Conservation (phyloP, 2,329 filamentous ascomycete species). For the Waltergamsia citrina region DNA sequence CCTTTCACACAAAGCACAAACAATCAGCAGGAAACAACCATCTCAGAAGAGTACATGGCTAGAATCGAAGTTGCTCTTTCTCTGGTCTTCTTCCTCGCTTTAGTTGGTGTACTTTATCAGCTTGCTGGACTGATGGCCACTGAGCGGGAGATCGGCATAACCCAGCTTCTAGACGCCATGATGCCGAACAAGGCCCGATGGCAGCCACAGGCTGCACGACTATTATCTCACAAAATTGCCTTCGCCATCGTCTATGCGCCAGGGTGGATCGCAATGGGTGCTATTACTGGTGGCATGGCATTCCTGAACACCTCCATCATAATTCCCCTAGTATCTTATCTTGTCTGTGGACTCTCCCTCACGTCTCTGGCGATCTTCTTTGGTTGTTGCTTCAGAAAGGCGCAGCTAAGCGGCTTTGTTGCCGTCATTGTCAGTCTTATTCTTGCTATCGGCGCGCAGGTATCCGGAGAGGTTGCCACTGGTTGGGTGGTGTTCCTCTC, state of each 20-base stretch:
- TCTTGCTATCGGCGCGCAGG: conserved; percentile 68
- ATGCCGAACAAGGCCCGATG: conserved; percentile 52
- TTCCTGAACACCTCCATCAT: conserved; percentile 36
- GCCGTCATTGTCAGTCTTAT: conserved; percentile 61
- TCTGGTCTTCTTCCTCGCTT: conserved; percentile 67
- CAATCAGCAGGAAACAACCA: conserved; percentile 53
- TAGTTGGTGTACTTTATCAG: conserved; percentile 79
- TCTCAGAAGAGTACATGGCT: conserved; percentile 60
- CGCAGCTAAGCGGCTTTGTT: conserved; percentile 72
- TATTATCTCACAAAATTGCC: conserved; percentile 53
- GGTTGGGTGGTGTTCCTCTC: conserved; percentile 56
- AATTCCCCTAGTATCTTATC: conserved; percentile 58
- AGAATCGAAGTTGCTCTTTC: conserved; percentile 67
- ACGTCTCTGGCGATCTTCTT: conserved; percentile 69
- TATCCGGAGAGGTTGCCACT: conserved; percentile 50
- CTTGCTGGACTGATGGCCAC: conserved; percentile 76
- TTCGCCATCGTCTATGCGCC: conserved; percentile 57
- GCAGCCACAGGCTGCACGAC: conserved; percentile 18
- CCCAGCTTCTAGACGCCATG: conserved; percentile 75
- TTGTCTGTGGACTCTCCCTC: conserved; percentile 62
- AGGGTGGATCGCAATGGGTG: conserved; percentile 26
- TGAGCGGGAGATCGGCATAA: conserved; percentile 81
- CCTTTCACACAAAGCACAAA: conserved; percentile 52
- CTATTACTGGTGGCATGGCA: conserved; percentile 19
- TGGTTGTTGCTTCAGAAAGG: conserved; percentile 68